Evolutionary conservation across 805 yeast genomes (phyloP).

Genomic region (Suhomyces faveliae): DNA sequence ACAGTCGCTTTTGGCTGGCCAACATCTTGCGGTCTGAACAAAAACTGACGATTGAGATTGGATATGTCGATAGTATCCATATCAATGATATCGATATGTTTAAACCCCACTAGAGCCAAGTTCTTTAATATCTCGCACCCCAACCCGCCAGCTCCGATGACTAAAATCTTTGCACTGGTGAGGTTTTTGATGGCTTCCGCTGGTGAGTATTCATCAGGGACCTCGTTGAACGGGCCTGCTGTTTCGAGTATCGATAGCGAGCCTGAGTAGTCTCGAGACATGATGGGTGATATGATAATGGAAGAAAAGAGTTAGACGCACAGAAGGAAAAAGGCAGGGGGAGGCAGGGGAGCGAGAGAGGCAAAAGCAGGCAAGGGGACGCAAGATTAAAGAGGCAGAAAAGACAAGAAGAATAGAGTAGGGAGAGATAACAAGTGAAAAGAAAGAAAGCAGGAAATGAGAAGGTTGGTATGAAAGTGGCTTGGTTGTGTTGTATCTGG

Average conservation of each 20-base stretch:
- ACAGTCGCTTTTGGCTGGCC: constrained; percentile 66
- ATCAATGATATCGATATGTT: constrained; percentile 64
- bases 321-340: no score
- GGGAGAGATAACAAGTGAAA: no score
- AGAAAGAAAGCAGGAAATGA: no score
- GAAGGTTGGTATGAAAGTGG: no score
- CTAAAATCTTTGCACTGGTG: constrained; percentile 27
- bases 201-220: constrained; percentile 31
- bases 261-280: constrained; percentile 12
- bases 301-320: no score
- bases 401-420: no score
- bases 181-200: constrained; percentile 23
- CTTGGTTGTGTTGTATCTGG: no score
- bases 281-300: no score
- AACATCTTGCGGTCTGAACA: constrained; percentile 59
- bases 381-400: no score
- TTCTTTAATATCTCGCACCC: constrained; percentile 81
- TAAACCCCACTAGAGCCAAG: constrained; percentile 67
- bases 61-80: constrained; percentile 83
- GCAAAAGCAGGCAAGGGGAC: no score
- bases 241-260: constrained; percentile 20
- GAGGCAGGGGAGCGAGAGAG: no score
- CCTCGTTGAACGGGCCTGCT: constrained; percentile 42
- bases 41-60: constrained; percentile 72
- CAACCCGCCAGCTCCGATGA: constrained; percentile 80